Evolutionary conservation across 2,329 filamentous ascomycete species (phyloP).

Genomic region (Fonsecaea multimorphosa): DNA sequence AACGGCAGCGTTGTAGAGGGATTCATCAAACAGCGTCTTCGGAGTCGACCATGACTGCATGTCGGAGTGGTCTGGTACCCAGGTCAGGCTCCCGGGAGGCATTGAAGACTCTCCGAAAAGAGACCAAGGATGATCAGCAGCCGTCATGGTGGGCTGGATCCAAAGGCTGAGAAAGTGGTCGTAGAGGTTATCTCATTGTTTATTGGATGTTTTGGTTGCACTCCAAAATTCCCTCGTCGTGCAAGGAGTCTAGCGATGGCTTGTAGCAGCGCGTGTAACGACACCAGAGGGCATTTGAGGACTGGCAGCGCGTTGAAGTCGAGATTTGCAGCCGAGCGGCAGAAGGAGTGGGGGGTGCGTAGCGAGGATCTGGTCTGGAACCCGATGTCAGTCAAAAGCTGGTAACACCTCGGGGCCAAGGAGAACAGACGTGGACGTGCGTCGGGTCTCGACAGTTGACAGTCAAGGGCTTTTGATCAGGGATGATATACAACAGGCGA

Average conservation of each 20-base stretch:
- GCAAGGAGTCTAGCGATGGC: constrained; percentile 11
- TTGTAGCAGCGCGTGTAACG: constrained; percentile 25
- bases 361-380: constrained; percentile 29
- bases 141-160: constrained; percentile 27
- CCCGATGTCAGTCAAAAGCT: constrained; percentile 16
- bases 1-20: constrained; percentile 48
- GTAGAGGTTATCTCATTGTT: constrained; percentile 28
- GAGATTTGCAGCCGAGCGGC: background rate
- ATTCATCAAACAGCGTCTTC: constrained; percentile 44
- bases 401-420: constrained; percentile 20
- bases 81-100: constrained; percentile 15
- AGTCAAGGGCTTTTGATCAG: background rate
- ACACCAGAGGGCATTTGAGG: constrained; percentile 8
- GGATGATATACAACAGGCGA: background rate
- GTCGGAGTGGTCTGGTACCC: constrained; percentile 26
- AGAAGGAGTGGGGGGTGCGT: background rate
- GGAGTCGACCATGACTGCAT: constrained; percentile 26
- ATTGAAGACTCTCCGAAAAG: constrained; percentile 15
- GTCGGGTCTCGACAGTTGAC: background rate
- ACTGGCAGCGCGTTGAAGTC: constrained; percentile 9
- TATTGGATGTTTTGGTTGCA: constrained; percentile 17
- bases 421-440: background rate
- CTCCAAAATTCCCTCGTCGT: constrained; percentile 10
- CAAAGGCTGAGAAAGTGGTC: constrained; percentile 16
- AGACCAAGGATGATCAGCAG: constrained; percentile 27